Evolutionary conservation across 305 asterid genomes (phyloP).

Genomic region (Coffea humblotiana): DNA sequence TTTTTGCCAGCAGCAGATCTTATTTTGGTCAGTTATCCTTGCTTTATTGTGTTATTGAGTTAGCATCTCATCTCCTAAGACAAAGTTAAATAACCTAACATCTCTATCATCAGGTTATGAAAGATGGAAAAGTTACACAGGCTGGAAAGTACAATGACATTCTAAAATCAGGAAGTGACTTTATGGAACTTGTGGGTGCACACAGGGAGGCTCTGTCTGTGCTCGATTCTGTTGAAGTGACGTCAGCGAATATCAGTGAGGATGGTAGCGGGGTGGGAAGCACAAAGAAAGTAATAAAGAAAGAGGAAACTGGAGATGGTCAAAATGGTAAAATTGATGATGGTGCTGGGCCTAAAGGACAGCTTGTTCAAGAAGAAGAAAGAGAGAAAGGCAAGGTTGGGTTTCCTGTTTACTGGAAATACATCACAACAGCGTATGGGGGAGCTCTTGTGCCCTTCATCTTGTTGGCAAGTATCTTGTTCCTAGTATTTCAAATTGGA

Average conservation of each 20-base stretch:
- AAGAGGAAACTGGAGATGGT: constrained; percentile 33
- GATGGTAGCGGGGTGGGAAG: constrained; percentile 24
- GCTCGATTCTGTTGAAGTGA: constrained; percentile 44
- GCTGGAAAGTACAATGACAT: constrained; percentile 78
- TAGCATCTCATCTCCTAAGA: not conserved
- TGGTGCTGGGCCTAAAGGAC: constrained; percentile 38
- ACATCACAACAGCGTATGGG: constrained; percentile 62
- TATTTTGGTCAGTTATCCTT: constrained; percentile 52
- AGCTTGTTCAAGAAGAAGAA: constrained; percentile 88
- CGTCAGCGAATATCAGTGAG: constrained; percentile 19
- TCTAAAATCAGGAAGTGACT: constrained; percentile 58
- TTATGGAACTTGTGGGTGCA: constrained; percentile 88
- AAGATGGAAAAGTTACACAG: constrained; percentile 67
- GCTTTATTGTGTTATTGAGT: not conserved
- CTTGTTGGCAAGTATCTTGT: constrained; percentile 49
- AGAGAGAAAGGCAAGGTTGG: constrained; percentile 84
- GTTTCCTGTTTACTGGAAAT: constrained; percentile 70
- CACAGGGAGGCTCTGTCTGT: constrained; percentile 76
- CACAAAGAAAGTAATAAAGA: constrained; percentile 28
- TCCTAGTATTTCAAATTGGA: constrained; percentile 72
- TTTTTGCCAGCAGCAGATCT: constrained; percentile 84
- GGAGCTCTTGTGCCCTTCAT: constrained; percentile 75
- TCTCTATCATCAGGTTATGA: constrained; percentile 55
- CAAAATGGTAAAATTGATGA: constrained; percentile 35
- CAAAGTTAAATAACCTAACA: not conserved